Conservation (phyloP, 441 rosid species). For the Flueggea neowawraea region DNA sequence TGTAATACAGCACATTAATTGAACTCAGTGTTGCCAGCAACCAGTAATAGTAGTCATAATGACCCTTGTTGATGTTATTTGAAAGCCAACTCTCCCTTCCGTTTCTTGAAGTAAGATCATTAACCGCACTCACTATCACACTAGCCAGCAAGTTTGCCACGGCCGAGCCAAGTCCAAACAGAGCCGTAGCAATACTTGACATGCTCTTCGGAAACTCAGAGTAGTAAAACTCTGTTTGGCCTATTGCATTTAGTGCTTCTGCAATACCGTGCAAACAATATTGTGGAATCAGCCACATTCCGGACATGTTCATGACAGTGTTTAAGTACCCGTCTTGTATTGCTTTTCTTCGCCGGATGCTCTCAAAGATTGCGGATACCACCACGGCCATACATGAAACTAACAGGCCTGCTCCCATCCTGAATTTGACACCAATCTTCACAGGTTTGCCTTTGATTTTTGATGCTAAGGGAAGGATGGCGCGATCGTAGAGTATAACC, state of each 20-base stretch:
- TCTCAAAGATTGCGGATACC: slow-evolving; percentile 61
- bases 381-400: slow-evolving; percentile 63
- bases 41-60: slow-evolving; percentile 78
- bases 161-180: slow-evolving; percentile 72
- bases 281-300: slow-evolving; percentile 87
- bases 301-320: slow-evolving; percentile 58
- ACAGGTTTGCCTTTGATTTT: slow-evolving; percentile 64
- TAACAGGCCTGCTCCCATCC: slow-evolving; percentile 83
- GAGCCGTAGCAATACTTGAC: slow-evolving; percentile 75
- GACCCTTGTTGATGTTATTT: slow-evolving; percentile 64
- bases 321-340: slow-evolving; percentile 47
- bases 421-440: slow-evolving; percentile 47
- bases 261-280: slow-evolving; percentile 66
- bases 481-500: slow-evolving; percentile 74
- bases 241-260: slow-evolving; percentile 75
- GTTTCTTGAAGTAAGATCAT: slow-evolving; percentile 39
- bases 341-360: slow-evolving; percentile 54
- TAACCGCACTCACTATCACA: slow-evolving; percentile 42
- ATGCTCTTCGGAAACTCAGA: slow-evolving; percentile 82
- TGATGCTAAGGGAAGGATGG: slow-evolving; percentile 62
- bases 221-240: slow-evolving; percentile 85
- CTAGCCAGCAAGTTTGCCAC: slow-evolving; percentile 70
- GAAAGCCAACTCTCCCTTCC: slow-evolving; percentile 69
- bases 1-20: slow-evolving; percentile 57
- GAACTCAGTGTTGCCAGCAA: slow-evolving; percentile 56